Evolutionary conservation across 1,284 basidiomycete genomes (phyloP).

Genomic region (Cryptococcus neoformans): DNA sequence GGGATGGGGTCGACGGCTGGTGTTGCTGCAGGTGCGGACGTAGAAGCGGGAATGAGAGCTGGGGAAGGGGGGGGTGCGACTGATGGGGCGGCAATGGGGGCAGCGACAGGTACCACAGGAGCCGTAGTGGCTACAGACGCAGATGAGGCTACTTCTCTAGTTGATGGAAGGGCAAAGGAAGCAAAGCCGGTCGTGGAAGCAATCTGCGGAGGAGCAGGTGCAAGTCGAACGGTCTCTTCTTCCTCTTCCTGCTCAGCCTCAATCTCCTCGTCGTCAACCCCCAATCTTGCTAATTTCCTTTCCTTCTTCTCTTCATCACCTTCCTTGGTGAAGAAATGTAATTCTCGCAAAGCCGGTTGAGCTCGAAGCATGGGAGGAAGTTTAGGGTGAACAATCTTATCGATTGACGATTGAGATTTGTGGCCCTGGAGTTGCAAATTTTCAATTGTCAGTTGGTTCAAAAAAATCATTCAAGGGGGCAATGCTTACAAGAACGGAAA

Average conservation of each 20-base stretch:
- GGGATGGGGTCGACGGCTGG: neutral
- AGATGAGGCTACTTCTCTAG: neutral
- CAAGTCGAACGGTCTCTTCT: neutral
- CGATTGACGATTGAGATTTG: constrained; percentile 6
- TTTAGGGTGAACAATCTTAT: constrained; percentile 33
- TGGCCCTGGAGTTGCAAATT: neutral
- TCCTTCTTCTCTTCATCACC: constrained; percentile 35
- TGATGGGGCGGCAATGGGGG: neutral
- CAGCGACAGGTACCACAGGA: neutral
- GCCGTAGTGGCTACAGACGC: neutral
- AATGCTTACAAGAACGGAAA: constrained; percentile 11
- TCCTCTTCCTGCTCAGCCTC: constrained; percentile 14
- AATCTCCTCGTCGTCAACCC: constrained; percentile 1
- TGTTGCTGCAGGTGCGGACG: neutral
- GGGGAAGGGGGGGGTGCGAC: neutral
- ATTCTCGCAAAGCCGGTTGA: constrained; percentile 28
- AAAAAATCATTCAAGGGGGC: neutral
- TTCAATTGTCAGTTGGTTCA: neutral
- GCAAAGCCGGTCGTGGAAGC: neutral
- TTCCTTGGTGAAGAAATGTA: constrained; percentile 39
- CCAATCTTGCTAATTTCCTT: constrained; percentile 29
- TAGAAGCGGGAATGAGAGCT: neutral
- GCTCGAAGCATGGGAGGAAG: constrained; percentile 35
- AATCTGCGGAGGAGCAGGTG: neutral
- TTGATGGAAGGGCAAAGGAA: neutral